Percentiles rank a stretch among this genome's conserved stretches.
phyloP scores from a whole-genome alignment of 306 rosid species.

The Mucuna pruriens region DNA sequence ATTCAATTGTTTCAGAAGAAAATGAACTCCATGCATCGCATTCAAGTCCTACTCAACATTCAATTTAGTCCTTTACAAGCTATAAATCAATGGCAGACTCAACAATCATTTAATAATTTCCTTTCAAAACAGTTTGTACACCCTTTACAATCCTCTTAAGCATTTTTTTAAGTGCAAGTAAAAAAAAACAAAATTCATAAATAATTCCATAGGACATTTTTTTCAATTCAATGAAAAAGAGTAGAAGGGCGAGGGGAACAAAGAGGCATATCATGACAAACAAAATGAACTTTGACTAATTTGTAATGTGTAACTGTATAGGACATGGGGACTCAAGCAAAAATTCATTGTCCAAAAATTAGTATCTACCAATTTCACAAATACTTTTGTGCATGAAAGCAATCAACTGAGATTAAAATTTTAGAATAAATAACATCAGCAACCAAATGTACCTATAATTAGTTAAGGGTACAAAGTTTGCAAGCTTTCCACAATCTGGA shows the following conservation, averaged over 20 bases:
- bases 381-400: slow-evolving; percentile 1
- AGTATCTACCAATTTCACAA: slow-evolving; percentile 20
- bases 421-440: slow-evolving; percentile 29
- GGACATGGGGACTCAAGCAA: slow-evolving; percentile 14
- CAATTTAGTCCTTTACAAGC: not conserved
- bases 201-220: no score
- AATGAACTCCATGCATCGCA: not conserved
- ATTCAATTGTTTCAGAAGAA: slow-evolving; percentile 16
- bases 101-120: not conserved
- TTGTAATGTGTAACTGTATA: not conserved
- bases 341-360: slow-evolving; percentile 17
- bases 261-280: slow-evolving; percentile 11
- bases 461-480: slow-evolving; percentile 79
- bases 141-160: no score
- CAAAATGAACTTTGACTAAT: slow-evolving; percentile 19
- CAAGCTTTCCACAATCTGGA: slow-evolving; percentile 79
- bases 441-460: slow-evolving; percentile 74
- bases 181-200: no score
- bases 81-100: slow-evolving; percentile 5
- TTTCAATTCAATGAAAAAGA: slow-evolving; percentile 14
- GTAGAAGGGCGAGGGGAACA: not conserved
- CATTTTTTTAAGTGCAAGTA: no score
- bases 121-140: not conserved
- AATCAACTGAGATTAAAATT: slow-evolving; percentile 21
- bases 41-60: not conserved